A percentile compares a stretch with the other conserved stretches of the same genome.
phyloP scores from a whole-genome alignment of 345 rosid genomes.

The Salix koriyanagi region DNA sequence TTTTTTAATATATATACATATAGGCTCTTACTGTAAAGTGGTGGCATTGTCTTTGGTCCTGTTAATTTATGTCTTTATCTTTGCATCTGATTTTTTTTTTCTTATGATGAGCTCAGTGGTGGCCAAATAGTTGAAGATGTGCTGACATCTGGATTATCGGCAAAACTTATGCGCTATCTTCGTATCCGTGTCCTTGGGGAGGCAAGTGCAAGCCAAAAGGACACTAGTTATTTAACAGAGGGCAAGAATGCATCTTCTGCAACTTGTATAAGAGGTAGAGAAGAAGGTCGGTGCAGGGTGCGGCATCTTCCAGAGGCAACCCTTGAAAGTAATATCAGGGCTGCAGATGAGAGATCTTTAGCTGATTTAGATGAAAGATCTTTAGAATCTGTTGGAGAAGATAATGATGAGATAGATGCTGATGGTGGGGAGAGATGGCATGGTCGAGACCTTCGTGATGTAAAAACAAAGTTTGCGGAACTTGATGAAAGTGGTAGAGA shows the following conservation, averaged over 20 bases:
- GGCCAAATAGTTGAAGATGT: slow-evolving; percentile 93
- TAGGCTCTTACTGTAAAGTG: too few relatives aligned
- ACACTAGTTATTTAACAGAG: slow-evolving; percentile 48
- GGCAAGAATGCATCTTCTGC: slow-evolving; percentile 39
- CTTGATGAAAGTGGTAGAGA: slow-evolving; percentile 68
- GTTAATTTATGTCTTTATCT: not conserved
- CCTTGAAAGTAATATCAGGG: slow-evolving; percentile 39
- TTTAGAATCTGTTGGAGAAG: slow-evolving; percentile 46
- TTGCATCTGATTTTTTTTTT: not conserved
- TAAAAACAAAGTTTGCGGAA: slow-evolving; percentile 52
- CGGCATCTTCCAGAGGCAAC: slow-evolving; percentile 59
- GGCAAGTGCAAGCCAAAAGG: slow-evolving; percentile 56
- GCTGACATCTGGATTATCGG: slow-evolving; percentile 81
- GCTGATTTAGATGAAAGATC: slow-evolving; percentile 40
- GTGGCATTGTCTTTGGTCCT: too few relatives aligned
- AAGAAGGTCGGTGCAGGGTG: slow-evolving; percentile 66
- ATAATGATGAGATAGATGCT: slow-evolving; percentile 34
- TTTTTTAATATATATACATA: too few relatives aligned
- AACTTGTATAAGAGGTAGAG: slow-evolving; percentile 54
- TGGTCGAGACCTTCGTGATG: slow-evolving; percentile 42
- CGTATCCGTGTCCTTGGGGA: slow-evolving; percentile 87
- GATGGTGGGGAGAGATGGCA: slow-evolving; percentile 52
- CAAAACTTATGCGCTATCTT: slow-evolving; percentile 93
- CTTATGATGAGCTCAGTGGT: slow-evolving; percentile 46
- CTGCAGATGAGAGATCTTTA: slow-evolving; percentile 31